These are phyloP conservation scores for Crucibulum laeve DNA, from an alignment of 768 basidiomycete species.

Conservation along the genomic window DNA sequence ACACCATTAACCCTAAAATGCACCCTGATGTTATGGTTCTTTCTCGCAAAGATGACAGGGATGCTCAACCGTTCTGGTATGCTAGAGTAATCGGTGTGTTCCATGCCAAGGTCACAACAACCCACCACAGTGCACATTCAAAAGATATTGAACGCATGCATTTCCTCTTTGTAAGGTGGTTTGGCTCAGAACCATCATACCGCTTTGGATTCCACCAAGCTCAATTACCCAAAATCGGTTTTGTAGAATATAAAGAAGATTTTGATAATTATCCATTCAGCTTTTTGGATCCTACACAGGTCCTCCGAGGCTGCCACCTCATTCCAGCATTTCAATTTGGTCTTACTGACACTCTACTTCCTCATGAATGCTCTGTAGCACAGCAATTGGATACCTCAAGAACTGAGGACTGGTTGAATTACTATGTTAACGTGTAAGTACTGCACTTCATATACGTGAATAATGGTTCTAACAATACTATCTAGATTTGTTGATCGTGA, in stretches of 20 bases:
- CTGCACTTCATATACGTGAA: neutral
- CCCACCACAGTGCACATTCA: neutral
- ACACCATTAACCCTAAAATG: slow-evolving; percentile 21
- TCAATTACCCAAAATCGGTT: neutral
- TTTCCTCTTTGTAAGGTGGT: neutral
- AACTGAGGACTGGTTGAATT: neutral
- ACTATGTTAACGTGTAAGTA: neutral
- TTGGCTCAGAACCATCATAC: neutral
- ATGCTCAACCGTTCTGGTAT: neutral
- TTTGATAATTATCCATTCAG: neutral
- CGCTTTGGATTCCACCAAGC: neutral
- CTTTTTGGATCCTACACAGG: neutral
- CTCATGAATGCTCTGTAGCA: neutral
- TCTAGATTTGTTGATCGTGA: neutral
- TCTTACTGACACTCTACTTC: neutral
- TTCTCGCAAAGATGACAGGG: neutral
- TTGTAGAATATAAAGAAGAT: neutral
- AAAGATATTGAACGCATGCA: neutral
- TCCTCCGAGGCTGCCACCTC: neutral
- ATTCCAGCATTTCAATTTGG: neutral
- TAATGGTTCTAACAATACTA: neutral
- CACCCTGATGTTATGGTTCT: slow-evolving; percentile 25
- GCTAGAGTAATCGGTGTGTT: neutral
- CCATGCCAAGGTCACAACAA: neutral
- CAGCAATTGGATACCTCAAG: too few relatives aligned